Base-by-base conservation (phyloP, 2,329 filamentous ascomycete genomes). In the Xylariaceae sp. region DNA sequence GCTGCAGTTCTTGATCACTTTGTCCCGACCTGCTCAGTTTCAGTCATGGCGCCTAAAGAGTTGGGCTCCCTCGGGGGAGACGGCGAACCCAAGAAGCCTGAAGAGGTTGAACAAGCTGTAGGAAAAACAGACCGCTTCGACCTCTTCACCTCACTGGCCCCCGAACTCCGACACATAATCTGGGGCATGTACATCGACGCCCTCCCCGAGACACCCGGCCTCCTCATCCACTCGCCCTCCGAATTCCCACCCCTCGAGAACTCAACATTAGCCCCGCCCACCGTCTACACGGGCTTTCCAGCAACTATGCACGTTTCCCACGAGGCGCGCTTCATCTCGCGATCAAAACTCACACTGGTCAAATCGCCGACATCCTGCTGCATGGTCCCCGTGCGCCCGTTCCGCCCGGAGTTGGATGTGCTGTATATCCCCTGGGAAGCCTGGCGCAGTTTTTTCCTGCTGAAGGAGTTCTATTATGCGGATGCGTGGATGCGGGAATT, bases 361-460 rank as follows among this genome's bases (percentile, higher is more conserved):
- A n/a, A 51, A 7, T 13, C 23, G 15, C 8, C 23, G 11, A 35
- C 23, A 3, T 11, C 23, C 11, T 13, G 4, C 30, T 54, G 56
- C 35, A 58, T 54, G 56, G 51, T 58, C 6, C 56, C 56, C 8
- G 56, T 54, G 41, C 51, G 56, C 2, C 35, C 18, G 10, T 58
- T 58, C 34, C 51, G 51, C 15, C 45, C 35, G 1, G 56, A 50
- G 4, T 30, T 53, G 2, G 56, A 58, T 37, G 45, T 54, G 4
- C 45, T 58, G 4, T 58, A 54, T 23, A 54, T 58, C 45, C 51
- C 51, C 4, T 50, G 51, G 56, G 56, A 58, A 45, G 51, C 56
- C 13, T 58, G 56, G 56, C 34, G 51, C 11, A 44, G 35, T n/a
- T 54, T 54, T 15, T 58, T 54, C 51, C 35, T 54, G 13, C 51